Evolutionary conservation across 768 basidiomycete genomes (phyloP).

Genomic region (Serendipita sp.): DNA sequence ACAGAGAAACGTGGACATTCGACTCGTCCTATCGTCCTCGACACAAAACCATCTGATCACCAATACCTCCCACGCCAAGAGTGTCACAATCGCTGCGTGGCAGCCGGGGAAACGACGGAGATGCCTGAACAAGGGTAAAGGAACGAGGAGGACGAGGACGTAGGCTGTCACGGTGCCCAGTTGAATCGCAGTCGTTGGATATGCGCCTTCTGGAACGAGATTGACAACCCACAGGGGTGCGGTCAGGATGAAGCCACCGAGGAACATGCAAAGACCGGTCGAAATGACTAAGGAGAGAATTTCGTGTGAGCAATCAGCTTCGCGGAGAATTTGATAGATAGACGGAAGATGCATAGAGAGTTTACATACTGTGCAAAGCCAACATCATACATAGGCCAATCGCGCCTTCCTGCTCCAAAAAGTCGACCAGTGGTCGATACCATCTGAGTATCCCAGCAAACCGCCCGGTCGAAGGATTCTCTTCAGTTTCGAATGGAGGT

Average conservation of each 20-base stretch:
- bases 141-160: neutral
- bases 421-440: neutral
- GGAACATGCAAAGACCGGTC: neutral
- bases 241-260: constrained; percentile 1
- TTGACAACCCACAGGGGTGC: neutral
- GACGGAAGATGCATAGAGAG: too few relatives aligned
- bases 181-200: neutral
- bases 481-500: neutral
- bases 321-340: neutral
- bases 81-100: neutral
- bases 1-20: neutral
- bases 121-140: neutral
- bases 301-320: neutral
- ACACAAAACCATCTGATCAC: constrained; percentile 3
- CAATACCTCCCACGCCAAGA: neutral
- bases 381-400: neutral
- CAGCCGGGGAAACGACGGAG: neutral
- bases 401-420: neutral
- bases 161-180: neutral
- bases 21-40: neutral
- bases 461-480: neutral
- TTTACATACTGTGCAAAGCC: neutral
- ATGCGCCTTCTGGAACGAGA: neutral
- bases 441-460: neutral
- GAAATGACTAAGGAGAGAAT: neutral